A percentile compares a stretch with the other conserved stretches of the same genome.
phyloP scores from a whole-genome alignment of 345 rosid genomes.

The Lepidium sativum region DNA sequence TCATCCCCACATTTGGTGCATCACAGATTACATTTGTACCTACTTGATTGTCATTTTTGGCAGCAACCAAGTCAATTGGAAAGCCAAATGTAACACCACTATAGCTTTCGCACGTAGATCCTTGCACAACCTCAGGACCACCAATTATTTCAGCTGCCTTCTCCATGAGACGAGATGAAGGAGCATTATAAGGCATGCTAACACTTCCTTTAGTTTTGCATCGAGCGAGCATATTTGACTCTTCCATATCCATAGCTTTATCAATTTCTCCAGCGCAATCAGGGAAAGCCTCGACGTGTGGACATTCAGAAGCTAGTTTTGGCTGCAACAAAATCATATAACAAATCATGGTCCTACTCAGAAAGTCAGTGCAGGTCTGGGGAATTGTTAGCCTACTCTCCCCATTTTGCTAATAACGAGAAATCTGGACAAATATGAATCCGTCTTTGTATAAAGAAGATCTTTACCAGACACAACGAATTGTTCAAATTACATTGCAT shows the following conservation, averaged over 20 bases:
- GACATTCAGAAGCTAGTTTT: constrained; percentile 33
- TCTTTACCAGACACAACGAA: constrained; percentile 43
- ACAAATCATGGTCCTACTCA: constrained; percentile 15
- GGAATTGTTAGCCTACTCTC: not conserved
- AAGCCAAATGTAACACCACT: constrained; percentile 25
- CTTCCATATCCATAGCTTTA: constrained; percentile 30
- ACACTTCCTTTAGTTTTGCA: constrained; percentile 21
- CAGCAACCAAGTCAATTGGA: constrained; percentile 14
- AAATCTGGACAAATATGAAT: not conserved
- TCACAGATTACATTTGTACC: constrained; percentile 23
- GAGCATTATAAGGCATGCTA: constrained; percentile 22
- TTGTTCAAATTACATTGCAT: constrained; percentile 35
- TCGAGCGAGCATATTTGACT: constrained; percentile 29
- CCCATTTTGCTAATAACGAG: not conserved
- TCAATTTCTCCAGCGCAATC: constrained; percentile 30
- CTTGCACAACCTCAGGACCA: constrained; percentile 31
- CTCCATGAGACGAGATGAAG: constrained; percentile 28
- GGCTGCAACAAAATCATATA: constrained; percentile 35
- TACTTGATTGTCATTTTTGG: constrained; percentile 34
- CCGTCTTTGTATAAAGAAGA: constrained; percentile 4
- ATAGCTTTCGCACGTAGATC: constrained; percentile 31
- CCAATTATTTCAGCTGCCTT: constrained; percentile 28
- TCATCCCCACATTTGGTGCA: constrained; percentile 32
- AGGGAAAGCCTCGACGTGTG: constrained; percentile 33
- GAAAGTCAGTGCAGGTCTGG: not conserved